Evolutionary conservation across 2,329 filamentous ascomycete genomes (phyloP), one percentile per base, ranked within the genome.

Genomic region (Orbilia oligospora): DNA sequence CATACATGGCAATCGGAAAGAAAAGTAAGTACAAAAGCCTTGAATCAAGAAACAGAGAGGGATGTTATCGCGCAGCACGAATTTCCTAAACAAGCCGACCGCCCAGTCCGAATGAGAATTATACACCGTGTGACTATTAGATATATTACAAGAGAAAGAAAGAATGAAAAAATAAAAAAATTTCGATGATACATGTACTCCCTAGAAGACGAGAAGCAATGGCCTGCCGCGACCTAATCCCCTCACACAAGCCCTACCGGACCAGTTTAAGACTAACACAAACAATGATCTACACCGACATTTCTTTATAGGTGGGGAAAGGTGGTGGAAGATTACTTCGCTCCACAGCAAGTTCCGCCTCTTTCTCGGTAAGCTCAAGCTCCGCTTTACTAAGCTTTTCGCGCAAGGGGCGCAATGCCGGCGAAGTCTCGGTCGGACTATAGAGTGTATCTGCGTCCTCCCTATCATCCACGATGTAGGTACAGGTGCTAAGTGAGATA

Each of bases 351-450:
- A 18, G 5, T 1, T 67, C 36, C 12, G 46, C 20, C 27, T 76
- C 55, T 14, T 49, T 69, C 16, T 30, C 24, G n/a, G 33, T 18
- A n/a, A 61, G 58, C 3, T 66, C 30, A 18, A 30, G 20, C 22
- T 53, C 30, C 14, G 64, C 30, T 24, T 44, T 48, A 8, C 27
- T 49, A 18, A 41, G n/a, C 64, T 67, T 55, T 36, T 20, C 64
- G 48, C 48, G 44, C 51, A 67, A 5, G 8, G 64, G 64, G 30
- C 66, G n/a, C 10, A 77, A 20, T 22, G 61, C 58, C 9, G 73
- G 67, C 36, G 73, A 77, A 9, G 14, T 66, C 24, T 77, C 73
- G 2, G 67, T 71, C 14, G 73, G 73, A 30, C 73, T 77, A 18
- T 77, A 77, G 1, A 77, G 9, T 3, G 48, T 68, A 22, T 77